Evolutionary conservation across 805 yeast species (phyloP), one percentile per base, ranked within the genome.

Genomic region (Hanseniaspora taiwanica): DNA sequence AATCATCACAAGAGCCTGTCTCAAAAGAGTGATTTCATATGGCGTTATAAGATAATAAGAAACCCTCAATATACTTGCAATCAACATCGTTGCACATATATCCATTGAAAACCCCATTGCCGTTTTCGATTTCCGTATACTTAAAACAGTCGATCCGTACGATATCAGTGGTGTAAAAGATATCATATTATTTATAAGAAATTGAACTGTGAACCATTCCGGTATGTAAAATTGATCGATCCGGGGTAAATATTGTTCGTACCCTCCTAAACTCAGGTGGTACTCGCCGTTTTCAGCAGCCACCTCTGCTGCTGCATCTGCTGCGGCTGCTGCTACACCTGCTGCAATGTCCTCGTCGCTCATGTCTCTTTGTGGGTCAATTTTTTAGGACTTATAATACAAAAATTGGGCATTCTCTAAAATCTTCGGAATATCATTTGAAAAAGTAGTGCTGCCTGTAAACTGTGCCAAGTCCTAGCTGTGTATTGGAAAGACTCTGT

Each of bases 1-100:
- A n/a, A 86, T 67, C 95, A 85, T 86, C n/a, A 83, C 73, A 33
- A 81, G 51, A 27, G 91, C 75, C 54, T 87, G 96, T 45, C 89
- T 62, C 34, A 86, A 63, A 33, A 86, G 59, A 2, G 93, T 73
- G n/a, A 72, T 58, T 55, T 86, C 96, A 54, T 78, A 86, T 0
- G 94, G 94, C 36, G 78, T 72, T 38, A 83, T 77, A 45, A 80
- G 57, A 63, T 80, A 87, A 62, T 83, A 86, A 42, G 76, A 74
- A 21, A 86, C 77, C 47, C 93, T 66, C 36, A 85, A 60, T 4
- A 76, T 72, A 33, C 85, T 72, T 1, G 94, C 78, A 46, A 84
- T 66, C 45, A 86, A 56, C 94, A 87, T 85, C 6, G 94, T 83
- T 6, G 85, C 87, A 60, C 96, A 87, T 9, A 87, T 82, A 59